Conservation (phyloP, 2,329 filamentous ascomycete genomes). For the Neofusicoccum parvum region DNA sequence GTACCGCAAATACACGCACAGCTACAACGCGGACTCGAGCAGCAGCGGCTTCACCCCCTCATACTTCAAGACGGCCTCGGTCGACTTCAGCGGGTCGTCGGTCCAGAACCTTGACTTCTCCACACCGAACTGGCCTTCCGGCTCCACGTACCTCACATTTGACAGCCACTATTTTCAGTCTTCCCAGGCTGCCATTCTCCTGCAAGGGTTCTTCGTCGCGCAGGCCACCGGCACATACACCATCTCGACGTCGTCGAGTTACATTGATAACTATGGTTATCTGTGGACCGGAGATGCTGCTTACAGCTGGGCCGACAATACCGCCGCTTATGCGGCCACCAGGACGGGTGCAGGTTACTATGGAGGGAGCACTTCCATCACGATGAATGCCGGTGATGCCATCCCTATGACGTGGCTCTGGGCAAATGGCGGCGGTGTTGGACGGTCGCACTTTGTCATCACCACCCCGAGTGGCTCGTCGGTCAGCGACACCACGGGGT, state of each 20-base stretch:
- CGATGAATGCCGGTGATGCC: background rate
- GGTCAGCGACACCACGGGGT: background rate
- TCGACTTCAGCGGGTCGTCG: background rate
- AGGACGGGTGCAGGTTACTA: background rate
- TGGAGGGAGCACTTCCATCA: background rate
- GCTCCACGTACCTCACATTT: background rate
- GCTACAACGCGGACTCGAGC: background rate
- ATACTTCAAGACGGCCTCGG: background rate
- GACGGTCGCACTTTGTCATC: background rate
- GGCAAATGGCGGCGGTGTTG: background rate
- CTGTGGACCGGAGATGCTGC: background rate
- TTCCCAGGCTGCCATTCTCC: background rate
- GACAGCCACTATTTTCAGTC: background rate
- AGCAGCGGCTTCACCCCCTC: background rate
- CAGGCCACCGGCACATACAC: background rate
- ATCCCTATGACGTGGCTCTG: background rate
- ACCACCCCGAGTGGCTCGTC: background rate
- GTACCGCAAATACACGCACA: constrained; percentile 4
- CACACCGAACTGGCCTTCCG: background rate
- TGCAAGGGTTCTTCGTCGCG: constrained; percentile 1
- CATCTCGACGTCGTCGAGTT: background rate
- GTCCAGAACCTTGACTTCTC: constrained; percentile 1
- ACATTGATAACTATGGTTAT: constrained; percentile 3
- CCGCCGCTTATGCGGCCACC: background rate
- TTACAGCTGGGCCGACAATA: background rate